Conservation (phyloP, 2,329 filamentous ascomycete genomes). For the Colletotrichum tofieldiae region DNA sequence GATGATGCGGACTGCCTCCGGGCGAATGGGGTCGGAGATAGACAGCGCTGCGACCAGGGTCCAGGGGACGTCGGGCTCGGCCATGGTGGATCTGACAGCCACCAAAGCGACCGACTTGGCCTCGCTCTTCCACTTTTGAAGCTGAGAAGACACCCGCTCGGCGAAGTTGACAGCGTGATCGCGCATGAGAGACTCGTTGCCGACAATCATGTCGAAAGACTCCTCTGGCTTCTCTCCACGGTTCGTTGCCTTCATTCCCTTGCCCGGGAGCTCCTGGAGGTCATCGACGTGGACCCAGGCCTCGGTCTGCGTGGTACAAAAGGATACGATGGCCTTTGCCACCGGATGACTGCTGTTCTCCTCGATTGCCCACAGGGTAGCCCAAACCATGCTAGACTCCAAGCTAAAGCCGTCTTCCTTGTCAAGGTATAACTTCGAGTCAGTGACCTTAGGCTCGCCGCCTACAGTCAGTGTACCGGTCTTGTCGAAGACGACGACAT, state of each 20-base stretch:
- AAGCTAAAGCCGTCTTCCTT: slow-evolving; percentile 44
- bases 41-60: slow-evolving; percentile 77
- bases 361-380: slow-evolving; percentile 74
- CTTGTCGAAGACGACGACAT: slow-evolving; percentile 90
- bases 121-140: slow-evolving; percentile 72
- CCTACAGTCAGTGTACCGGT: slow-evolving; percentile 86
- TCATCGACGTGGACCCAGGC: slow-evolving; percentile 53
- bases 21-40: slow-evolving; percentile 85
- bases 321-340: slow-evolving; percentile 77
- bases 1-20: slow-evolving; percentile 78
- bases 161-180: slow-evolving; percentile 62
- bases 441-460: slow-evolving; percentile 79
- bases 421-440: slow-evolving; percentile 61
- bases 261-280: slow-evolving; percentile 79
- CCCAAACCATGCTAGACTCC: slow-evolving; percentile 57
- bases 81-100: slow-evolving; percentile 57
- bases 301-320: slow-evolving; percentile 64
- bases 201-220: slow-evolving; percentile 72
- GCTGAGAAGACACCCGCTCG: slow-evolving; percentile 50
- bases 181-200: slow-evolving; percentile 80
- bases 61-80: slow-evolving; percentile 53
- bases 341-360: slow-evolving; percentile 83
- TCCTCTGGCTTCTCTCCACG: slow-evolving; percentile 47
- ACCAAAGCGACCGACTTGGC: slow-evolving; percentile 77
- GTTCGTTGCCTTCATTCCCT: slow-evolving; percentile 76